phyloP scores from a whole-genome alignment of 306 rosid genomes.

The apple (Malus domestica) region ASM211411v1 NC_041804.1:5602501-5603000 shows the following conservation, averaged over 20 bases:
- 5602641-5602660: not conserved
- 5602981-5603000: conserved; percentile 50
- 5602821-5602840: conserved; percentile 67
- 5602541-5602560: too few relatives aligned
- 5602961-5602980: conserved; percentile 54
- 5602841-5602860: conserved; percentile 50
- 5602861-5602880: conserved; percentile 51
- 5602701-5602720: not conserved
- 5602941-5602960: conserved; percentile 48
- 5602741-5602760: conserved; percentile 60
- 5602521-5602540: too few relatives aligned
- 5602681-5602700: conserved; percentile 37
- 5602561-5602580: too few relatives aligned
- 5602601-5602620: too few relatives aligned
- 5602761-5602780: conserved; percentile 32
- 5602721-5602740: not conserved
- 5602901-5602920: conserved; percentile 44
- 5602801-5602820: conserved; percentile 43
- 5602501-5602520: too few relatives aligned
- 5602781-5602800: conserved; percentile 38
- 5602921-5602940: conserved; percentile 53
- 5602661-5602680: not conserved
- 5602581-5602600: too few relatives aligned
- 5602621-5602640: not conserved
- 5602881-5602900: conserved; percentile 30